phyloP scores from a whole-genome alignment of 352 stramenopile species.

The Sclerospora graminicola region DNA sequence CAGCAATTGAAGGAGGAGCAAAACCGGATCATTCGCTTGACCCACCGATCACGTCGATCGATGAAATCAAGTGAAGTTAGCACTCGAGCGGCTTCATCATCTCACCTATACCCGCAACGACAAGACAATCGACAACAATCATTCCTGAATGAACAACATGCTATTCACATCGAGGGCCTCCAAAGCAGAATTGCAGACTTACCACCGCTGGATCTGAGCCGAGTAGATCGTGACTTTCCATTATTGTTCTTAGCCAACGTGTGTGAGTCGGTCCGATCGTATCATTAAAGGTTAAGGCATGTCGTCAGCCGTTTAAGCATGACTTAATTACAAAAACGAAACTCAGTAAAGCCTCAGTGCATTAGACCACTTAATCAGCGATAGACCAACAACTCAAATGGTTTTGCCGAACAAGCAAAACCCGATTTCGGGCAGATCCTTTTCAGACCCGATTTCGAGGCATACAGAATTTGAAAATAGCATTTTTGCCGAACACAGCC shows the following conservation, averaged over 20 bases:
- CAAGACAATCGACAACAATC: neutral
- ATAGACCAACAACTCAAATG: too few relatives aligned
- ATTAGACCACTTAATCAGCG: too few relatives aligned
- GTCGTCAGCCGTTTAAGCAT: too few relatives aligned
- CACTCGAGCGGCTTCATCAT: neutral
- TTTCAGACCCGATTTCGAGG: too few relatives aligned
- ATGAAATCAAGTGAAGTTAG: neutral
- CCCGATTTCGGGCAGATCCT: too few relatives aligned
- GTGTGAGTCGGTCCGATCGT: constrained; percentile 18
- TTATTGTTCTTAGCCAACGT: constrained; percentile 23
- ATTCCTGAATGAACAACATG: constrained; percentile 1
- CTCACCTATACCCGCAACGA: neutral
- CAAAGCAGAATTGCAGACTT: constrained; percentile 2
- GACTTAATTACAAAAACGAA: too few relatives aligned
- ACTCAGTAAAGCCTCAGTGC: too few relatives aligned
- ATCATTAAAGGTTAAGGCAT: neutral
- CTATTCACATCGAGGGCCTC: neutral
- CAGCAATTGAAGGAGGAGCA: constrained; percentile 20
- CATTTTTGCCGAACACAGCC: too few relatives aligned
- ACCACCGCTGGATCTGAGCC: constrained; percentile 4
- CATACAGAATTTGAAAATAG: too few relatives aligned
- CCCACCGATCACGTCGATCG: constrained; percentile 5
- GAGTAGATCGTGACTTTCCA: constrained; percentile 17
- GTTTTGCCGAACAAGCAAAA: too few relatives aligned
- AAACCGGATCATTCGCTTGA: constrained; percentile 17